phyloP scores from a whole-genome alignment of 2,329 filamentous ascomycete species.

The Hortaea werneckii region DNA sequence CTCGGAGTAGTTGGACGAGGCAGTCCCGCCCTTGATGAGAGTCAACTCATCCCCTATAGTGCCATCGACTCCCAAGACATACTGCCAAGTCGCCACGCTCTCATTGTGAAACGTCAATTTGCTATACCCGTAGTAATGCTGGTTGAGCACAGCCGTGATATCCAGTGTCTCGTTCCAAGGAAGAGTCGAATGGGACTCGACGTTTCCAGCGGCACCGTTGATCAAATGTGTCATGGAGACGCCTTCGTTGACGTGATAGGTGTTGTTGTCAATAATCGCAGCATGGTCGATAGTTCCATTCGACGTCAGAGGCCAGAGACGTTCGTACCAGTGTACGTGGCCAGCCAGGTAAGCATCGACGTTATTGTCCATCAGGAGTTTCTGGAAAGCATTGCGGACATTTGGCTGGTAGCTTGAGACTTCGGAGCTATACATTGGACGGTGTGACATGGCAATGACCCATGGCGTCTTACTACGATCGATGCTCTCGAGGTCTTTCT shows the following conservation, averaged over 20 bases:
- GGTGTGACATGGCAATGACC: constrained; percentile 41
- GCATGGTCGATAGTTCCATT: constrained; percentile 33
- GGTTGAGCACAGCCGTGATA: constrained; percentile 38
- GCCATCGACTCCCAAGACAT: constrained; percentile 31
- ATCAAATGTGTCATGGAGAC: constrained; percentile 41
- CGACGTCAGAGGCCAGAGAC: constrained; percentile 28
- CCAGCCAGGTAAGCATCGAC: constrained; percentile 38
- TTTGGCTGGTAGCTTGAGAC: constrained; percentile 35
- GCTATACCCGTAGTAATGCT: constrained; percentile 39
- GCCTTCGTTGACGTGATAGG: constrained; percentile 39
- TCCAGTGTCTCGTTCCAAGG: constrained; percentile 25
- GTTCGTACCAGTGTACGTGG: constrained; percentile 41
- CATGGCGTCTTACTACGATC: constrained; percentile 40
- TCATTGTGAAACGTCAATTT: constrained; percentile 36
- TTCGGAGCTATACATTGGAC: constrained; percentile 40
- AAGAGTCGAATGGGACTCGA: constrained; percentile 40
- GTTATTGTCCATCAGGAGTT: constrained; percentile 33
- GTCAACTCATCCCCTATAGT: constrained; percentile 15
- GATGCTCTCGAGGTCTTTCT: constrained; percentile 35
- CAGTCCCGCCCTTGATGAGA: constrained; percentile 10
- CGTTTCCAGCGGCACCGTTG: constrained; percentile 46
- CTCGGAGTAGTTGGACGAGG: too few species aligned
- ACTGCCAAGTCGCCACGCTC: constrained; percentile 35
- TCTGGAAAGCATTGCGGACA: constrained; percentile 38
- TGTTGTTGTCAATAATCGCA: constrained; percentile 39